Conservation (phyloP, 2,329 filamentous ascomycete species). For the Aaosphaeria arxii region DNA sequence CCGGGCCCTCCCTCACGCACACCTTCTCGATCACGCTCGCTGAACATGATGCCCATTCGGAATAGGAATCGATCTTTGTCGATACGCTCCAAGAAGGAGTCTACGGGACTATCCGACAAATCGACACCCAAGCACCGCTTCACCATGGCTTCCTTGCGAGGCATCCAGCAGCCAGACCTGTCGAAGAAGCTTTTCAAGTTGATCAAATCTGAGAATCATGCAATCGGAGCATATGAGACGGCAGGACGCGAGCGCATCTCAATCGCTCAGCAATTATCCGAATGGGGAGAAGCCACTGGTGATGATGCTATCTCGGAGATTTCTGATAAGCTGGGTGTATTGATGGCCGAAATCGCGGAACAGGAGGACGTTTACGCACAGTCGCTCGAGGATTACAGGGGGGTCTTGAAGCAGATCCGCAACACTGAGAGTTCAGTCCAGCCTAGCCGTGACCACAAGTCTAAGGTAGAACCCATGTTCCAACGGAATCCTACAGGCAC, state of each 20-base stretch:
- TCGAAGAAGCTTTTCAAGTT: constrained; percentile 85
- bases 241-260: constrained; percentile 80
- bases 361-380: constrained; percentile 89
- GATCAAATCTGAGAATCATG: constrained; percentile 92
- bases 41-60: constrained; percentile 24
- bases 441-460: constrained; percentile 81
- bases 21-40: constrained; percentile 21
- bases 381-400: constrained; percentile 79
- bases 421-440: constrained; percentile 96
- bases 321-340: constrained; percentile 90
- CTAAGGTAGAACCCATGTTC: constrained; percentile 51
- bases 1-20: constrained; percentile 17
- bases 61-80: constrained; percentile 71
- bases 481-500: background rate
- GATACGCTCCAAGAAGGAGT: constrained; percentile 62
- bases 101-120: constrained; percentile 42
- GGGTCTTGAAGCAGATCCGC: constrained; percentile 82
- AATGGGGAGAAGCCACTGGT: constrained; percentile 90
- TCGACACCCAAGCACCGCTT: constrained; percentile 64
- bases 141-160: constrained; percentile 81
- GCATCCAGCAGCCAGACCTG: constrained; percentile 80
- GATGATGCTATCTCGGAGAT: constrained; percentile 87
- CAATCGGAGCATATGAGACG: constrained; percentile 78
- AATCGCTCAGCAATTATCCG: constrained; percentile 86
- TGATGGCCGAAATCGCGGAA: constrained; percentile 89